Evolutionary conservation across 2,329 filamentous ascomycete genomes (phyloP).

Genomic region (Colletotrichum echinochloae): DNA sequence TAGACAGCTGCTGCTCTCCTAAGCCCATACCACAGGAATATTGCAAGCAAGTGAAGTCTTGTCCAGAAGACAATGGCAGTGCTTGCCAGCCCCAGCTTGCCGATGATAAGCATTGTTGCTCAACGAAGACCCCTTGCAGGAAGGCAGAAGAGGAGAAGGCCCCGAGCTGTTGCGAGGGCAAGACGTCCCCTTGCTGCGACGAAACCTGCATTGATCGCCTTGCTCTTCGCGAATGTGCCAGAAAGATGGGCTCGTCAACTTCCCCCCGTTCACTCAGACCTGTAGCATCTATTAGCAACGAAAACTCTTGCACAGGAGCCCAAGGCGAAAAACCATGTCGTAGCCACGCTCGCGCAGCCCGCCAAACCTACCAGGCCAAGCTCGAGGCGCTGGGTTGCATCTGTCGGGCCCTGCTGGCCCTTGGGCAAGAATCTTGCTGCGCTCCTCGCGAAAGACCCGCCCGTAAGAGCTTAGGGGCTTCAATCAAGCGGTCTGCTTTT

Average conservation of each 20-base stretch:
- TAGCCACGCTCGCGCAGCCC: constrained; percentile 51
- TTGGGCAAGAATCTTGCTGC: constrained; percentile 66
- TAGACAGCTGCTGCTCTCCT: not conserved
- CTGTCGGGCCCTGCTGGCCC: constrained; percentile 63
- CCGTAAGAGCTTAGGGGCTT: constrained; percentile 42
- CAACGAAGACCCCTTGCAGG: not conserved
- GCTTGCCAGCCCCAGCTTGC: not conserved
- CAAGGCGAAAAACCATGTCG: constrained; percentile 51
- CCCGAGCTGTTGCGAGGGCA: constrained; percentile 57
- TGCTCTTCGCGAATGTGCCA: constrained; percentile 56
- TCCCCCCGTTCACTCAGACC: constrained; percentile 1
- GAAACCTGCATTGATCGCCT: constrained; percentile 57
- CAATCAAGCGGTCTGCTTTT: constrained; percentile 42
- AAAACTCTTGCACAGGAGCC: constrained; percentile 21
- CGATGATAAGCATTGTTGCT: not conserved
- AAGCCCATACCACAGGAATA: not conserved
- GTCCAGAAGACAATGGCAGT: not conserved
- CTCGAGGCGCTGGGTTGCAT: constrained; percentile 65
- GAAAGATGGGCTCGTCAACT: constrained; percentile 37
- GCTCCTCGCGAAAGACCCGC: constrained; percentile 45
- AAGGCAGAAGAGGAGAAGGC: not conserved
- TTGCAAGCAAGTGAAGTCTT: not conserved
- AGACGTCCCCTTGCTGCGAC: constrained; percentile 56
- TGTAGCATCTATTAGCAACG: constrained; percentile 3
- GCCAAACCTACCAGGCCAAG: constrained; percentile 55